These are phyloP conservation scores for Abeoforma whisleri DNA, from an alignment of 78 protist species.

Conservation along the genomic window DNA sequence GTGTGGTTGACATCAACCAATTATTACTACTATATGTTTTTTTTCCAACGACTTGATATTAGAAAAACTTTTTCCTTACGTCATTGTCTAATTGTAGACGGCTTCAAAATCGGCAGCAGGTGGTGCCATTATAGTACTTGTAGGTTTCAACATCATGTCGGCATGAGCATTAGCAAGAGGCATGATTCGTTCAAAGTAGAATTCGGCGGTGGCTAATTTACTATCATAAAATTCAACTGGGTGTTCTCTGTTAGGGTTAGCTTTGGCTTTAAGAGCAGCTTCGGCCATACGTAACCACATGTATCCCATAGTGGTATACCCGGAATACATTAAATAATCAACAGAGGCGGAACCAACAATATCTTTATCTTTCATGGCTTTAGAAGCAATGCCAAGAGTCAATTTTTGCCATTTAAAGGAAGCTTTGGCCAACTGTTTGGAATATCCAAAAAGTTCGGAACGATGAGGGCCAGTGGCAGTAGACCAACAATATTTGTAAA, in stretches of 20 bases:
- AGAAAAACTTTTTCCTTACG: too few relatives aligned
- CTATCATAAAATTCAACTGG: slow-evolving; percentile 11
- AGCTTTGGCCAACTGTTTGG: background rate
- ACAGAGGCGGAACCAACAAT: slow-evolving; percentile 28
- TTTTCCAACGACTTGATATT: too few relatives aligned
- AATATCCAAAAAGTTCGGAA: background rate
- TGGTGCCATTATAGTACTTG: background rate
- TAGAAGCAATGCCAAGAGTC: slow-evolving; percentile 6
- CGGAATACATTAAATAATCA: slow-evolving; percentile 50
- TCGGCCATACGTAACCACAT: slow-evolving; percentile 57
- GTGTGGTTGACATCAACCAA: too few relatives aligned
- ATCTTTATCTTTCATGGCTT: slow-evolving; percentile 16
- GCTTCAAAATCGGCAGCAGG: slow-evolving; percentile 6
- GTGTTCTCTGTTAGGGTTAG: background rate
- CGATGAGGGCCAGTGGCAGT: slow-evolving; percentile 10
- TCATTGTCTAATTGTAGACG: too few relatives aligned
- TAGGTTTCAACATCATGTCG: slow-evolving; percentile 3
- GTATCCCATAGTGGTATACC: slow-evolving; percentile 47
- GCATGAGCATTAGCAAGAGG: slow-evolving; percentile 34
- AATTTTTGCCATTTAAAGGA: slow-evolving; percentile 22
- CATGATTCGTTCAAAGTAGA: slow-evolving; percentile 1
- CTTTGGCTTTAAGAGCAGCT: slow-evolving; percentile 17
- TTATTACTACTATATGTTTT: too few relatives aligned
- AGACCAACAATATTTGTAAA: background rate
- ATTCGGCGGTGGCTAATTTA: slow-evolving; percentile 26